Conservation (phyloP, 2,329 filamentous ascomycete species). For the Penicillium sp. region DNA sequence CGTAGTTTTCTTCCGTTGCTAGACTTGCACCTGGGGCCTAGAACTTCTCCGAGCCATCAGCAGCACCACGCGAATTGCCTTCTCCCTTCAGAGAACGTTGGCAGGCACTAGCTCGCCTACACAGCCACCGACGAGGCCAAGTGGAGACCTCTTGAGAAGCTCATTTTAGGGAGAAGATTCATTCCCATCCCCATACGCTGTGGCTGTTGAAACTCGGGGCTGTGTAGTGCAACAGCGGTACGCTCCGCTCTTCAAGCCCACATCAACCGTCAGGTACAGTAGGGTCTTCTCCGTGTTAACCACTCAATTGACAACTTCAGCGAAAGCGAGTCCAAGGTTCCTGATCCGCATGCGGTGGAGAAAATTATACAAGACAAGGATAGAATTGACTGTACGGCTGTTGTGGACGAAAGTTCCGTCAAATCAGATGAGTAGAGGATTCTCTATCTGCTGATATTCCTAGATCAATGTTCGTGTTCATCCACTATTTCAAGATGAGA, state of each 20-base stretch:
- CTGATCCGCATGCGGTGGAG: constrained; percentile 7
- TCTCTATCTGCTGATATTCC: too few species aligned
- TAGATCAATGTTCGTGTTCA: too few species aligned
- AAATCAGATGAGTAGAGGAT: too few species aligned
- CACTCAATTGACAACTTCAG: constrained; percentile 1
- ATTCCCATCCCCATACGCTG: neutral
- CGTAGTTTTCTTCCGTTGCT: constrained; percentile 2
- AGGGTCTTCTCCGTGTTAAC: neutral
- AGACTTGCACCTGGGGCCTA: neutral
- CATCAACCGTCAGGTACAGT: neutral
- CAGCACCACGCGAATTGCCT: neutral
- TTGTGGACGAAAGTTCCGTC: too few species aligned
- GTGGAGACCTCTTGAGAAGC: neutral
- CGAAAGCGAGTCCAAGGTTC: neutral
- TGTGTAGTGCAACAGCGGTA: neutral
- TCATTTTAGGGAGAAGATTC: neutral
- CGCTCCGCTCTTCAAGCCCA: constrained; percentile 1
- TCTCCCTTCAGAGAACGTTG: neutral
- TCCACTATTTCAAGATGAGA: too few species aligned
- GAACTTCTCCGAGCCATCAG: constrained; percentile 1
- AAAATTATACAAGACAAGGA: too few species aligned
- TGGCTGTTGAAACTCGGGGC: constrained; percentile 6
- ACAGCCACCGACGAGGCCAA: constrained; percentile 1
- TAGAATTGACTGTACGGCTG: too few species aligned
- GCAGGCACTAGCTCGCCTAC: neutral